A percentile compares a stretch with the other conserved stretches of the same genome.
These are phyloP conservation scores for Bothriochloa decipiens DNA, from an alignment of 176 grass and related monocot genomes.

Conservation along the genomic window DNA sequence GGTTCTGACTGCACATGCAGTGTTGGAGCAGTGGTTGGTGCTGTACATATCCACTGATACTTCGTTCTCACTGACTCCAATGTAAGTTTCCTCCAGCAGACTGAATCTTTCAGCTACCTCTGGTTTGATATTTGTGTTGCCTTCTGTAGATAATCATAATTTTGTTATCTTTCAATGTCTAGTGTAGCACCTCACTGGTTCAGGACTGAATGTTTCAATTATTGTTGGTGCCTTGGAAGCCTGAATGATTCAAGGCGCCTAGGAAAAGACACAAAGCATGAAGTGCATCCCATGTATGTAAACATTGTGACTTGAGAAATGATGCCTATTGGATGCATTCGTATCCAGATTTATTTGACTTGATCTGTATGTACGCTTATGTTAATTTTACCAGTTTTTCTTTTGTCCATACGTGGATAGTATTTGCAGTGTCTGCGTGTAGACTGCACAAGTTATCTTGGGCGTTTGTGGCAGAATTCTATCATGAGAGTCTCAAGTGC, in stretches of 20 bases:
- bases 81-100: conserved; percentile 25
- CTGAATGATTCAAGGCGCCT: neutral
- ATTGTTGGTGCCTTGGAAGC: neutral
- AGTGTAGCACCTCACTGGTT: neutral
- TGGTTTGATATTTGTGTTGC: neutral
- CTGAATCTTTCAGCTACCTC: neutral
- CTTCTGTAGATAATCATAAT: neutral
- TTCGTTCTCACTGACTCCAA: conserved; percentile 55
- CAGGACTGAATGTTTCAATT: conserved; percentile 8
- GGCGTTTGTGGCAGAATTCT: neutral
- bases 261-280: neutral
- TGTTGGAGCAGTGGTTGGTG: conserved; percentile 95
- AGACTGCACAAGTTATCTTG: neutral
- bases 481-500: neutral
- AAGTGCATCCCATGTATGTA: neutral
- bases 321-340: neutral
- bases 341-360: neutral
- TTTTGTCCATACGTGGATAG: neutral
- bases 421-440: neutral
- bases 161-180: neutral
- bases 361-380: neutral
- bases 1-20: conserved; percentile 49
- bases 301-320: neutral
- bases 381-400: neutral
- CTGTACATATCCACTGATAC: conserved; percentile 93